phyloP scores from a whole-genome alignment of 169 alveolate genomes.

The Theileria orientalis region DNA sequence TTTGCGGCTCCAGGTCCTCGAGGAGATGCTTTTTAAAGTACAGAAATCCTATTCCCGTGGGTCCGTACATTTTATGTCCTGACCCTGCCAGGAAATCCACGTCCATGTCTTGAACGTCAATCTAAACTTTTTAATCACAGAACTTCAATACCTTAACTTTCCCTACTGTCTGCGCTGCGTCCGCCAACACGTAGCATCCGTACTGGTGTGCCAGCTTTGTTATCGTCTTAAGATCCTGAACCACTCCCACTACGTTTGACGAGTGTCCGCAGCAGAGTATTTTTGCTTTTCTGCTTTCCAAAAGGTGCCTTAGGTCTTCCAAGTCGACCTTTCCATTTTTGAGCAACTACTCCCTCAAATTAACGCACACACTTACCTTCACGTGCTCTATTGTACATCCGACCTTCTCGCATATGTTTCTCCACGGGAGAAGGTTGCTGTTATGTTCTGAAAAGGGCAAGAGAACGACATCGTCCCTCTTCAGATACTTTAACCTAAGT shows the following conservation, averaged over 20 bases:
- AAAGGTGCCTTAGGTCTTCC: conserved; percentile 37
- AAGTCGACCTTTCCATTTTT: conserved; percentile 63
- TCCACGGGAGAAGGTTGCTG: conserved; percentile 77
- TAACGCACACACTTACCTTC: conserved; percentile 25
- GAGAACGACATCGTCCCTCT: conserved; percentile 60
- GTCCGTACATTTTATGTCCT: conserved; percentile 75
- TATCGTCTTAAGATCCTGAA: conserved; percentile 50
- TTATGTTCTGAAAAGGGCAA: conserved; percentile 69
- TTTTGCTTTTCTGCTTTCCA: conserved; percentile 39
- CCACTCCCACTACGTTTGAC: conserved; percentile 68
- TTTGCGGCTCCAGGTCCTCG: conserved; percentile 30
- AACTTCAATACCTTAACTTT: conserved; percentile 17
- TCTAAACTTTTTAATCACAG: not conserved
- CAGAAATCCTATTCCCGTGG: conserved; percentile 75
- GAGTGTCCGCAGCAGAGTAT: conserved; percentile 68
- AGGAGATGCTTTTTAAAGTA: conserved; percentile 28
- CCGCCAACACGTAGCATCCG: conserved; percentile 59
- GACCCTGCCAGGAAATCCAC: conserved; percentile 73
- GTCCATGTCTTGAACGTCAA: conserved; percentile 39
- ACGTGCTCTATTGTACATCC: conserved; percentile 52
- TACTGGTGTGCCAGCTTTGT: conserved; percentile 42
- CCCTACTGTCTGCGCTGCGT: conserved; percentile 73
- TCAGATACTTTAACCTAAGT: conserved; percentile 35
- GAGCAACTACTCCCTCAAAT: conserved; percentile 12
- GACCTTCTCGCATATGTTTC: conserved; percentile 32